Base-by-base conservation (phyloP, 2,329 filamentous ascomycete species). In the Sclerotinia nivalis region DNA sequence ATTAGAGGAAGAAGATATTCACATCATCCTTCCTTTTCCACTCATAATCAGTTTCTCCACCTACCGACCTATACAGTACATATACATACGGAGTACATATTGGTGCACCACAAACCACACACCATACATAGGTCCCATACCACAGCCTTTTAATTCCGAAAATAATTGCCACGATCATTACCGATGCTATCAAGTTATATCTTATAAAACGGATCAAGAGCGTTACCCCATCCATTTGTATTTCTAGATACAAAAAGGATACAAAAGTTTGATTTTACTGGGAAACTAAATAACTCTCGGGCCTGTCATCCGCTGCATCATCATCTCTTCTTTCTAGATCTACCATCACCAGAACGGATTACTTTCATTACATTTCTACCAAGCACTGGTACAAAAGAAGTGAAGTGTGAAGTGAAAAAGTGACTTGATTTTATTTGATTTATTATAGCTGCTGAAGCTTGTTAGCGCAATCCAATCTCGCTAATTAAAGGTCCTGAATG, bases 401-500 rank as follows among this genome's bases (percentile, higher is more conserved):
- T 43, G 34, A 59, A 59, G 56, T 43, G 22, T 15, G 31, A 25
- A 58, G 34, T 40, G 0, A n/a, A 59, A 40, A 25, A 40, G 34
- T 43, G 34, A 58, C 12, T 22, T 12, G n/a, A 60, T 8, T 13
- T 31, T 28, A 52, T 28, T 52, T 28, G n/a, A 52, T 13, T 52
- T 25, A 28, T 28, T 40, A 34, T 59, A 40, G 56, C 56, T 59
- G 47, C 61, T 65, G 61, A 65, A 65, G 61, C 61, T 65, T 25
- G 7, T 69, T 64, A 69, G 67, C 58, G 58, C 58, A 69, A 47
- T 69, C 67, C 58, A 69, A 69, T 69, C 67, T 69, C 67, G 67
- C 67, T 69, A 69, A 69, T 69, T 64, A 69, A 55, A 49, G 28
- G 60, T 62, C 37, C 59, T 64, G 58, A 52, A 64, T 64, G 59